Base-by-base conservation (phyloP, 805 yeast species). In the Cyberlindnera misumaiensis region DNA sequence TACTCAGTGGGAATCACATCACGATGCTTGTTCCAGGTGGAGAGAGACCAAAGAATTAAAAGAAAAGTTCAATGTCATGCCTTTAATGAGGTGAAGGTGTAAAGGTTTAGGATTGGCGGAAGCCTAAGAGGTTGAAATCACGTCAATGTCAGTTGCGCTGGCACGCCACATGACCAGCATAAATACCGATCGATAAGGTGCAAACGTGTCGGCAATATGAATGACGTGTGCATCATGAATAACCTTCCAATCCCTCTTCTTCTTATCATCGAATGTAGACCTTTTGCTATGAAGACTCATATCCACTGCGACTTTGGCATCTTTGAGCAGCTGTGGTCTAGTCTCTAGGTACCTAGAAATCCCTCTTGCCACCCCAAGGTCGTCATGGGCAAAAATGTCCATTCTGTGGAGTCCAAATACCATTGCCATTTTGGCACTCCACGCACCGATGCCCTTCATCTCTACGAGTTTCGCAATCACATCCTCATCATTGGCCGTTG, bases 401-500 rank as follows among this genome's bases (percentile, higher is more conserved):
- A 74, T 54, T 40, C 84, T 69, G 18, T 70, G 70, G 32, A 88
- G 61, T 1, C 83, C 82, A 53, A 86, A 86, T 16, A 81, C 53
- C 13, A 84, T 60, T 58, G 87, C 89, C 96, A 89, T 89, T 39
- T 82, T 83, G 0, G 93, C 89, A 4, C 88, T 76, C 97, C 97
- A 89, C 2, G 70, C 70, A 0, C 93, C 94, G 13, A 84, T 72
- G 0, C 94, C 94, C 51, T 83, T 82, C 44, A 83, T 63, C 18
- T 56, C 55, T 0, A 72, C 70, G 38, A 81, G 58, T 41, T 70
- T 72, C 14, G 66, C 66, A 1, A 70, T 52, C 12, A 82, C 60
- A 16, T 64, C 75, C 2, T 72, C 72, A 34, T 72, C 67, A 3
- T 64, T 44, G 26, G 60, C 60, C 0, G 46, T 40, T 3, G 42